These are phyloP conservation scores for Corymbia calophylla DNA, from an alignment of 441 rosid genomes.

Conservation along the genomic window DNA sequence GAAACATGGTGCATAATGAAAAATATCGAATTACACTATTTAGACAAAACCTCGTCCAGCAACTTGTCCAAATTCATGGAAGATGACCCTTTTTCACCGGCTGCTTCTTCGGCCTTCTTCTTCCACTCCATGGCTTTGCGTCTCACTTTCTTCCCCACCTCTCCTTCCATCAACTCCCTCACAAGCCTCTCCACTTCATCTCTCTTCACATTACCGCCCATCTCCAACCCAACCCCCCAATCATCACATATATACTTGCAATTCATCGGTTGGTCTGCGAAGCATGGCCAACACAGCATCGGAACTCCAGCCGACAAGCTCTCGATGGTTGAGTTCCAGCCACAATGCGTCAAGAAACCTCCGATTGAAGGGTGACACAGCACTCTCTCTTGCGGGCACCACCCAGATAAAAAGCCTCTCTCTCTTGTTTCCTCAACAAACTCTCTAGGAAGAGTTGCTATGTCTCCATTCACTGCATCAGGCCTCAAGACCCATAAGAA, in stretches of 20 bases:
- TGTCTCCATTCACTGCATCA: not conserved
- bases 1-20: not conserved
- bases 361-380: not conserved
- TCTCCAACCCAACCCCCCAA: not conserved
- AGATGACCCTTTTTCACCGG: not conserved
- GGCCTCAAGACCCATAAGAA: not conserved
- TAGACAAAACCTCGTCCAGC: not conserved
- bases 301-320: not conserved
- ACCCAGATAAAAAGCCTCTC: not conserved
- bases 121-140: not conserved
- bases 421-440: not conserved
- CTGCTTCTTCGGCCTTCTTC: not conserved
- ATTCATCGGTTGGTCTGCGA: not conserved
- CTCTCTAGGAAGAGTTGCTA: not conserved
- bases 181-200: not conserved
- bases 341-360: not conserved
- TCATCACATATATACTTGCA: not conserved
- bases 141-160: not conserved
- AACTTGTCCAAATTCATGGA: not conserved
- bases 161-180: not conserved
- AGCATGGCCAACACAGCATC: not conserved
- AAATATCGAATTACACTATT: not conserved
- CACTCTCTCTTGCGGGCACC: not conserved
- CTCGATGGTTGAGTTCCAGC: not conserved
- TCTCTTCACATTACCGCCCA: not conserved